These are phyloP conservation scores for Populus hybrid DNA, from an alignment of 441 rosid species.

Conservation along the genomic window DNA sequence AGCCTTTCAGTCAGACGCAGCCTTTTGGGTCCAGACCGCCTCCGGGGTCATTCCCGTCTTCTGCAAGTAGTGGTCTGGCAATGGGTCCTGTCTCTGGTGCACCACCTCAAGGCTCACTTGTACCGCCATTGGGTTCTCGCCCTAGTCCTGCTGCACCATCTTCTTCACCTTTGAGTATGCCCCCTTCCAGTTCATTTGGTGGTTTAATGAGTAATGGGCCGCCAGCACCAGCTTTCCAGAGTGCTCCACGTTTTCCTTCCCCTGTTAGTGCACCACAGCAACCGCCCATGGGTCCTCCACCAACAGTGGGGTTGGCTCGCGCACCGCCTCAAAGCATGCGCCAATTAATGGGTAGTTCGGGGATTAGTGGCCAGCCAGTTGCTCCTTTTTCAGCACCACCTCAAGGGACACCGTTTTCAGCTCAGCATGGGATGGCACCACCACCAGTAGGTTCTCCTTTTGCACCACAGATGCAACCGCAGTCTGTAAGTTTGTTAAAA, in stretches of 20 bases:
- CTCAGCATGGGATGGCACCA: constrained; percentile 44
- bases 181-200: constrained; percentile 42
- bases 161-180: constrained; percentile 39
- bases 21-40: constrained; percentile 68
- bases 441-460: constrained; percentile 47
- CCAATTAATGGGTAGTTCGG: constrained; percentile 37
- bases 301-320: constrained; percentile 35
- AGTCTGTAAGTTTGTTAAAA: constrained; percentile 39
- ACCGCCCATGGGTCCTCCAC: constrained; percentile 54
- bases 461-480: constrained; percentile 56
- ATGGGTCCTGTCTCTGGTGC: constrained; percentile 22
- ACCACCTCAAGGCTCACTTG: constrained; percentile 20
- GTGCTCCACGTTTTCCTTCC: constrained; percentile 51
- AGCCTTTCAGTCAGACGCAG: constrained; percentile 44
- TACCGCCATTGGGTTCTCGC: constrained; percentile 45
- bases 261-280: constrained; percentile 40
- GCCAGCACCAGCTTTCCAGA: constrained; percentile 43
- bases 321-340: constrained; percentile 47
- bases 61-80: constrained; percentile 29
- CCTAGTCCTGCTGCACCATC: constrained; percentile 40
- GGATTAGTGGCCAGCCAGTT: constrained; percentile 29
- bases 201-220: constrained; percentile 67
- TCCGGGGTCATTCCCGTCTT: constrained; percentile 52
- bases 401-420: constrained; percentile 42
- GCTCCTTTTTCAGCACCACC: constrained; percentile 36